Evolutionary conservation across 176 grass and related monocot genomes (phyloP), one percentile per base, ranked within the genome.

Genomic region (Zizania latifolia): DNA sequence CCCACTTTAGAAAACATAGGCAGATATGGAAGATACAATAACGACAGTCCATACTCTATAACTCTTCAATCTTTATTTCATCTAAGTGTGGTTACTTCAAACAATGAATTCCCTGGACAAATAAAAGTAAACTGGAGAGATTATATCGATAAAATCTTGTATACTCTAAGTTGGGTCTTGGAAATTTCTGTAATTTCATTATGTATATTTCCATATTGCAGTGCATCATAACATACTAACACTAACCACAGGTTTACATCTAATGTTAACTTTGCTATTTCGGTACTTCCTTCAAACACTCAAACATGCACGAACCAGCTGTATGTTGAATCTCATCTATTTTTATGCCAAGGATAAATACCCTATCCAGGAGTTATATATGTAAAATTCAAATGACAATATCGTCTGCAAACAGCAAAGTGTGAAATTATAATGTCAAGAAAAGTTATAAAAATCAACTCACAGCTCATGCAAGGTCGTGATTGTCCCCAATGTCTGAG

Each of bases 401-500:
- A 83, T 56, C 30, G 24, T 1, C 12, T n/a, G 37, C 4, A 83
- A 36, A 53, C 4, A 62, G 27, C 5, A 5, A 59, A 15, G 9
- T 72, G 16, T 55, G 32, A 62, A 76, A 53, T 27, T 58, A 68
- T 5, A 74, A 24, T 40, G 44, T 68, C 31, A 65, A 71, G n/a
- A n/a, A n/a, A n/a, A n/a, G n/a, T n/a, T n/a, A n/a, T n/a, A n/a
- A n/a, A 56, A 80, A 81, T 71, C 8, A 72, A 94, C 94, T 86
- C 81, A 98, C 91, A 98, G 62, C 76, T 98, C 95, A 16, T 5
- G 43, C 71, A 98, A 83, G 14, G 32, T 32, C 6, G 6, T 27
- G 17, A 88, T 64, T 61, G 24, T 84, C 28, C 84, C 91, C 68
- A 98, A 72, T 63, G 89, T 79, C 48, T 43, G 37, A 73, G 86